Evolutionary conservation across 1,139 yeast genomes (phyloP).

Genomic region (Saccharomyces hybrid): DNA sequence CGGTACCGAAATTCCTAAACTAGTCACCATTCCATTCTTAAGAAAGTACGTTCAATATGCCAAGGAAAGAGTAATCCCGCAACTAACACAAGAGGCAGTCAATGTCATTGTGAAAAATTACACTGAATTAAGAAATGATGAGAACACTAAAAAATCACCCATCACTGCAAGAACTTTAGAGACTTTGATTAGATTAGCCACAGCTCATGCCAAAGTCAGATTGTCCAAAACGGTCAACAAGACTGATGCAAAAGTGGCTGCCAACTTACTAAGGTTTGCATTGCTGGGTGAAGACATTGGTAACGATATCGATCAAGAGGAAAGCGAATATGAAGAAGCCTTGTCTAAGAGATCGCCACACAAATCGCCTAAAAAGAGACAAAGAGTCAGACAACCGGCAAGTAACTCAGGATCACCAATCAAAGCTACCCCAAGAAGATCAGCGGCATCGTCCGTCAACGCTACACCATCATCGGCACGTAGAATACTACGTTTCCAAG

Average conservation of each 20-base stretch:
- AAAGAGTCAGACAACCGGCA: constrained; percentile 15
- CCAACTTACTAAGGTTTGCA: constrained; percentile 75
- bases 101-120: constrained; percentile 76
- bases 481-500: constrained; percentile 14
- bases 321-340: constrained; percentile 18
- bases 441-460: constrained; percentile 6
- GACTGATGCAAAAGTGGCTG: constrained; percentile 81
- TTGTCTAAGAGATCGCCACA: constrained; percentile 23
- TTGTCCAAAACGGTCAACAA: constrained; percentile 66
- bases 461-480: constrained; percentile 11
- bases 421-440: constrained; percentile 15
- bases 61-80: constrained; percentile 79
- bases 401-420: constrained; percentile 18
- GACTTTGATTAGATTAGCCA: constrained; percentile 86
- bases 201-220: constrained; percentile 95
- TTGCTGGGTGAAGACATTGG: constrained; percentile 44
- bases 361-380: constrained; percentile 31
- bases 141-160: constrained; percentile 77
- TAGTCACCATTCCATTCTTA: constrained; percentile 75
- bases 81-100: constrained; percentile 68
- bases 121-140: constrained; percentile 77
- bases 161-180: constrained; percentile 97
- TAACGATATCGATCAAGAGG: constrained; percentile 30
- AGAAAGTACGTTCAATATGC: constrained; percentile 93
- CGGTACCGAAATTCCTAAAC: constrained; percentile 45